Conservation (phyloP, 768 basidiomycete species). For the Russula virescens region DNA sequence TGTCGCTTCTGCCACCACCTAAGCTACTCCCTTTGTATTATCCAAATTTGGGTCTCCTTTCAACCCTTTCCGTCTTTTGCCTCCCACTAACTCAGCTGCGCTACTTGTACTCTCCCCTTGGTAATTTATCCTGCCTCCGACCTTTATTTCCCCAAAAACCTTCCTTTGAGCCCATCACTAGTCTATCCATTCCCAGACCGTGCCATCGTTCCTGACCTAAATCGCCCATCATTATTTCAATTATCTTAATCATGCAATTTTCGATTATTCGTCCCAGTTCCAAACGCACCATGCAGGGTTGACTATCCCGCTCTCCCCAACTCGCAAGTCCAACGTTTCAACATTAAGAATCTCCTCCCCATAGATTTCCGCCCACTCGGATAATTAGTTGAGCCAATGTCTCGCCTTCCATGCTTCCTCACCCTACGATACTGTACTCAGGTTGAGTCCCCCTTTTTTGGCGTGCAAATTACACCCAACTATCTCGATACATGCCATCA, state of each 20-base stretch:
- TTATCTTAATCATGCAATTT: background rate
- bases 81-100: background rate
- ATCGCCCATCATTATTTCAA: background rate
- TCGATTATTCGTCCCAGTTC: background rate
- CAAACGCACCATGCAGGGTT: background rate
- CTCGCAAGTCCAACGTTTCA: too few relatives aligned
- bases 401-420: background rate
- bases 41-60: conserved; percentile 1
- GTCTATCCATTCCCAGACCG: background rate
- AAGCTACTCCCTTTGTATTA: background rate
- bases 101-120: background rate
- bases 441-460: background rate
- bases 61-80: background rate
- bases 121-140: background rate
- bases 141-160: background rate
- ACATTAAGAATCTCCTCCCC: too few relatives aligned
- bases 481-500: background rate
- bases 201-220: background rate
- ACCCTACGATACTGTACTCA: too few relatives aligned
- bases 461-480: background rate
- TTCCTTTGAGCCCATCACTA: too few relatives aligned
- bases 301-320: background rate
- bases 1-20: background rate
- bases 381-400: background rate
- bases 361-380: too few relatives aligned